A percentile compares a stretch with the other conserved stretches of the same genome.
phyloP scores from a whole-genome alignment of 148 eudicot species.

The Rhododendron simsii region DNA sequence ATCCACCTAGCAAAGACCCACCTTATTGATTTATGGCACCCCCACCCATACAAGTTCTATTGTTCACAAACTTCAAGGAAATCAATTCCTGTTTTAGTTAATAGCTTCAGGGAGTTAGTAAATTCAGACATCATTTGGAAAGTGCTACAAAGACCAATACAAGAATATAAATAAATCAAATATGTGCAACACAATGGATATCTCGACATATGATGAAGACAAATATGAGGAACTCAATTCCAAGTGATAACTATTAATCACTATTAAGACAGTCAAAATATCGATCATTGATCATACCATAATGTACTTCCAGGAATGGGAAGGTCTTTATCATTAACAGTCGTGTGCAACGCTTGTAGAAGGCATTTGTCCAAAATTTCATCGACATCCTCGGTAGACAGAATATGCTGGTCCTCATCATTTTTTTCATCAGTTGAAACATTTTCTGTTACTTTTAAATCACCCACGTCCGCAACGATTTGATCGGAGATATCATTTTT shows the following conservation, averaged over 20 bases:
- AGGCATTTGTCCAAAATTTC: slow-evolving; percentile 73
- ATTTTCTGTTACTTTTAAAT: slow-evolving; percentile 43
- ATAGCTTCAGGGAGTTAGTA: not conserved
- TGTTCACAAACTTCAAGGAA: not conserved
- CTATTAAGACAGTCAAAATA: not conserved
- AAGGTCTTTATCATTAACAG: slow-evolving; percentile 84
- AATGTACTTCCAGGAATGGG: slow-evolving; percentile 92
- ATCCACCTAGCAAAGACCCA: not conserved
- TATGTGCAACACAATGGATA: not conserved
- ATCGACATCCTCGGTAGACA: slow-evolving; percentile 72
- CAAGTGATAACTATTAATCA: too few species aligned
- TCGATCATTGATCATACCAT: slow-evolving; percentile 52
- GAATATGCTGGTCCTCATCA: slow-evolving; percentile 43
- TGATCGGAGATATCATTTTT: slow-evolving; percentile 36
- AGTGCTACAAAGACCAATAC: not conserved
- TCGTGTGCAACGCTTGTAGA: slow-evolving; percentile 89
- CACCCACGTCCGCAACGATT: slow-evolving; percentile 39
- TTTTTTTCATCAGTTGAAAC: slow-evolving; percentile 27
- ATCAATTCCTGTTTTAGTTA: not conserved
- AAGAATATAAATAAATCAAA: not conserved
- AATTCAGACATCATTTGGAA: not conserved
- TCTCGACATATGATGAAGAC: not conserved
- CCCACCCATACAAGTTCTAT: not conserved
- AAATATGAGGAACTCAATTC: not conserved
- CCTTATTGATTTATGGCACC: not conserved